Base-by-base conservation (phyloP, 148 eudicot genomes). In the Chenopodium suecicum region DNA sequence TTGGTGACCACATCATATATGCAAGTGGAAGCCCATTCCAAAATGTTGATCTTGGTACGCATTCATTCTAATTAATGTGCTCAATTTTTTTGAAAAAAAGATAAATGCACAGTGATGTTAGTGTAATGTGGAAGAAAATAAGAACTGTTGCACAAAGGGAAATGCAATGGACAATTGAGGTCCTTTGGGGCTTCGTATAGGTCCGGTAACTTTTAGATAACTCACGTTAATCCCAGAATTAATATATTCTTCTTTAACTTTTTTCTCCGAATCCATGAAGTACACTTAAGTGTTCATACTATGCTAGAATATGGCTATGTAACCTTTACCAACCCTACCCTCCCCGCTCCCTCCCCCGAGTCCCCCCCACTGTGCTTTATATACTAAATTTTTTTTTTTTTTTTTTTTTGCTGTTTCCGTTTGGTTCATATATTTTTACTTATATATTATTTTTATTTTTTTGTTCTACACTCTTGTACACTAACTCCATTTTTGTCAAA, bases 21-120 rank as follows among this genome's bases (percentile, higher is more conserved):
- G 98, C 93, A 71, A 96, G 99, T 86, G 99, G 99, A 83, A 96
- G 98, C 88, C 99, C 99, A 44, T 96, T 96, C 87, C 84, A 84
- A 56, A 73, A 93, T 84, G 99, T 95, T 23, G 93, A 92, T 88
- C 97, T 93, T 60, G 99, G 99, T 94, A 84, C 50, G 95, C 82
- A 48, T 82, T 79, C 29, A 66, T 74, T 62, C 25, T 65, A 13
- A 71, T 79, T 34, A 27, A 23, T 70, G 31, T 50, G 25, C 19
- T 50, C 32, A 48, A 50, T 3, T 25, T 29, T 68, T 71, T 65
- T 9, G n/a, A 31, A 31, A 7, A 65, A 65, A 25, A 12, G 1
- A 25, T 25, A 11, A 32, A 27, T 65, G 17, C 69, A 27, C 69
- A 11, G 17, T 25, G 60, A 65, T 65, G 29, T 65, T 2, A 65